Evolutionary conservation across 2,329 filamentous ascomycete genomes (phyloP).

Genomic region (Aspergillus sp.): DNA sequence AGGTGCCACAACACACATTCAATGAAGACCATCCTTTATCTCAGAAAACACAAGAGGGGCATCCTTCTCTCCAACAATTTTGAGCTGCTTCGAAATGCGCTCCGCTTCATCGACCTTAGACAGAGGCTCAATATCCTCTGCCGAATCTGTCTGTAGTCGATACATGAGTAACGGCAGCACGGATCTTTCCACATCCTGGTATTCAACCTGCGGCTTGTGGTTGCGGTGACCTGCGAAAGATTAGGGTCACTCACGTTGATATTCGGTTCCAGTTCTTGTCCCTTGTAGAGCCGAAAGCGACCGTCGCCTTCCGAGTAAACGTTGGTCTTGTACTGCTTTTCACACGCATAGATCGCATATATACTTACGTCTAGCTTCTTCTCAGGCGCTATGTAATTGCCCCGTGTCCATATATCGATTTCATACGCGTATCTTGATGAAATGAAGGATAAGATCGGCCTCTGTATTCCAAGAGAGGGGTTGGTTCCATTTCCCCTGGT

Average conservation of each 20-base stretch:
- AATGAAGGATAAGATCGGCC: background rate
- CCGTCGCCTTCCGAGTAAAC: background rate
- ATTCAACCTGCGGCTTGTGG: background rate
- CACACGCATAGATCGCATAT: slow-evolving; percentile 8
- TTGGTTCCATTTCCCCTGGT: no score
- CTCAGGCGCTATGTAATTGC: slow-evolving; percentile 2
- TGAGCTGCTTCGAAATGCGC: background rate
- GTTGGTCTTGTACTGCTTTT: slow-evolving; percentile 3
- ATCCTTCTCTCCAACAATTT: background rate
- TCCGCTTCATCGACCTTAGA: background rate
- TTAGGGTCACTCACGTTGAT: no score
- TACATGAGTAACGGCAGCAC: background rate
- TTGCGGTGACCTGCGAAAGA: no score
- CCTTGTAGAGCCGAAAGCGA: background rate
- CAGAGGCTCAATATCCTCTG: background rate
- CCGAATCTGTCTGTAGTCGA: background rate
- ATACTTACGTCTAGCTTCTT: slow-evolving; percentile 6
- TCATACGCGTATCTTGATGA: background rate
- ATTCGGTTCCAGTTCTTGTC: background rate
- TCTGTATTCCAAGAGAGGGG: background rate
- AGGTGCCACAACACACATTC: no score
- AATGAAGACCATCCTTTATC: no score
- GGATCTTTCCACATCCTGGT: background rate
- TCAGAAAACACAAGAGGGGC: background rate
- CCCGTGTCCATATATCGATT: slow-evolving; percentile 1